Evolutionary conservation across 805 yeast genomes (phyloP).

Genomic region (Lipomyces yamadae): DNA sequence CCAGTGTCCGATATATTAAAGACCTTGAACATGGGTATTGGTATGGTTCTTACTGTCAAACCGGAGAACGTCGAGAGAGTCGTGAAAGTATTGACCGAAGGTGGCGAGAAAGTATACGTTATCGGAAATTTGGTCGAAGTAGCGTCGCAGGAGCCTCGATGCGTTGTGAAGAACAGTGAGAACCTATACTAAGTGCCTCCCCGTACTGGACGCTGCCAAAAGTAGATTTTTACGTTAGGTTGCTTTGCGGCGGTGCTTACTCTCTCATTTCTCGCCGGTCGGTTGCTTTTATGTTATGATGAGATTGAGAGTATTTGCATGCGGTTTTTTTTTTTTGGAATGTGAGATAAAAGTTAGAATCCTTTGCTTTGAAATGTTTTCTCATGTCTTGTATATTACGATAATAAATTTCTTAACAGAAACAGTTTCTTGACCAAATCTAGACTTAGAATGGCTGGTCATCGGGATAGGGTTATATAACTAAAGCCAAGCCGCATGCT

Average conservation of each 20-base stretch:
- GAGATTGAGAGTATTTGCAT: slow-evolving; percentile 1
- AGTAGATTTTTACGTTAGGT: not conserved
- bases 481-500: not conserved
- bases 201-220: not conserved
- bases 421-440: too few relatives aligned
- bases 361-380: too few relatives aligned
- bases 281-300: not conserved
- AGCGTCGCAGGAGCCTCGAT: slow-evolving; percentile 47
- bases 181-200: slow-evolving; percentile 50
- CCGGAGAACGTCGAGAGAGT: slow-evolving; percentile 65
- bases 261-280: not conserved
- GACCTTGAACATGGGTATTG: slow-evolving; percentile 95
- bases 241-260: not conserved
- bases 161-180: slow-evolving; percentile 60
- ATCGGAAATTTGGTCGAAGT: slow-evolving; percentile 62
- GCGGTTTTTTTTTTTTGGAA: not conserved
- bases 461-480: not conserved
- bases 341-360: not conserved
- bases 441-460: not conserved
- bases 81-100: slow-evolving; percentile 57
- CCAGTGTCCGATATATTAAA: slow-evolving; percentile 83
- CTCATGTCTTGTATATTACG: not conserved
- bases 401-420: not conserved
- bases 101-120: slow-evolving; percentile 74
- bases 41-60: slow-evolving; percentile 90